Base-by-base conservation (phyloP, 192 early-diverging fungal species). In the Podila epigama region DNA sequence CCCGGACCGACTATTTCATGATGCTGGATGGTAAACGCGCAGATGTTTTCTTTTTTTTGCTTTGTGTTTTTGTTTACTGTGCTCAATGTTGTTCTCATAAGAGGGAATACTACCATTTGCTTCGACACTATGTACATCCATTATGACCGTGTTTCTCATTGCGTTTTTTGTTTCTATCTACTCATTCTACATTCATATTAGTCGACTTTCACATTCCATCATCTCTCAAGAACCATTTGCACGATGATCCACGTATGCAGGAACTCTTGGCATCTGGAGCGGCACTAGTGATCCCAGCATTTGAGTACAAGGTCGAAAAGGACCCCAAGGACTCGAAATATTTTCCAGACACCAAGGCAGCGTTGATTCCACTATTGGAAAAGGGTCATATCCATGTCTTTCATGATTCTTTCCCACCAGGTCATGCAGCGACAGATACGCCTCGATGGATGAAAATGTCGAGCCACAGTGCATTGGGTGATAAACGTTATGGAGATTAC, bases 151-250 rank as follows among this genome's bases (percentile, higher is more conserved):
- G 31, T 32, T 8, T 0, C 18, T 20, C 51, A 51, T 44, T 33
- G 11, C 34, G 25, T 41, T 20, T 57, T 35, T 63, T 34, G 18
- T 33, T 28, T 52, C 15, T 53, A 20, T 63, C 29, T 8, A 11
- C 25, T 58, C 34, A 36, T 55, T 8, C 6, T 0, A 33, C 3
- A 3, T 20, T 34, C 29, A 39, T 13, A 22, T 2, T 32, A 75
- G 71, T 87, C 12, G 88, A 89, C 69, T 89, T 89, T 61, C 68
- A 85, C 52, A 75, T 88, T 18, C 84, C 85, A 32, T 86, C 84
- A 10, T 77, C 82, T 53, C 81, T 89, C 50, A 69, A 83, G 39
- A 59, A 79, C 18, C 58, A 68, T 11, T 41, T 88, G 4, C 75
- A 80, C 51, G 50, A 73, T 4, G 73, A 85, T 37, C 70, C 78